Percentiles rank a stretch among this genome's conserved stretches.
These are phyloP conservation scores for Wickerhamomyces ciferrii DNA, from an alignment of 805 yeast species.

Conservation along the genomic window DNA sequence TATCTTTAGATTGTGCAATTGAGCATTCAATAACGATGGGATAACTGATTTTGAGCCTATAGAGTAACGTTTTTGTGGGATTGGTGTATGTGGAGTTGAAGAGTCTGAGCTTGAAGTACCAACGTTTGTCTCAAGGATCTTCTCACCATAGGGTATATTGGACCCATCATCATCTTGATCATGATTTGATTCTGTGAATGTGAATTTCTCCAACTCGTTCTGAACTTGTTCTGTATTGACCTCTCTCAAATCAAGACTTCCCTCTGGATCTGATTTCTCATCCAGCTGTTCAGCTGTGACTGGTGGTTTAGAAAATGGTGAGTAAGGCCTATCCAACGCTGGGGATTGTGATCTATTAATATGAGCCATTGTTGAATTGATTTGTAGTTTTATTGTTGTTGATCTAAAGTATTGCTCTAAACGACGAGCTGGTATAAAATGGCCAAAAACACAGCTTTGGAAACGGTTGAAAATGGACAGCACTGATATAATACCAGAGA, in stretches of 20 bases:
- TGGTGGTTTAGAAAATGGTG: not conserved
- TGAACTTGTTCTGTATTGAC: not conserved
- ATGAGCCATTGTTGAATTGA: not conserved
- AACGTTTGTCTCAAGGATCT: constrained; percentile 11
- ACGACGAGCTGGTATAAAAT: too few relatives aligned
- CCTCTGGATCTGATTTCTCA: not conserved
- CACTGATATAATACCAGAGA: too few relatives aligned
- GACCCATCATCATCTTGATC: constrained; percentile 5
- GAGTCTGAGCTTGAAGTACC: constrained; percentile 6
- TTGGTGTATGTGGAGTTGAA: constrained; percentile 4
- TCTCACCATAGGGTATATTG: constrained; percentile 9
- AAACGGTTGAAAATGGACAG: too few relatives aligned
- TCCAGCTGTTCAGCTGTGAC: not conserved
- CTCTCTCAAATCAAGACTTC: not conserved
- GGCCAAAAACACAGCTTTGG: too few relatives aligned
- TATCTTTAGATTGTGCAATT: constrained; percentile 19
- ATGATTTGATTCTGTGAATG: constrained; percentile 1
- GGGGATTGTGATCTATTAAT: not conserved
- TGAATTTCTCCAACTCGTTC: not conserved
- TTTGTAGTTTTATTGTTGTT: not conserved
- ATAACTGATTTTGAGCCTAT: constrained; percentile 19
- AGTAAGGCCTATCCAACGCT: not conserved
- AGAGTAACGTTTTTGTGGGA: constrained; percentile 9
- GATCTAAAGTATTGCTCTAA: not conserved
- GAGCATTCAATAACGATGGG: constrained; percentile 21